These are phyloP conservation scores for Leishmania lainsoni DNA, from an alignment of 208 protist species.

Conservation along the genomic window DNA sequence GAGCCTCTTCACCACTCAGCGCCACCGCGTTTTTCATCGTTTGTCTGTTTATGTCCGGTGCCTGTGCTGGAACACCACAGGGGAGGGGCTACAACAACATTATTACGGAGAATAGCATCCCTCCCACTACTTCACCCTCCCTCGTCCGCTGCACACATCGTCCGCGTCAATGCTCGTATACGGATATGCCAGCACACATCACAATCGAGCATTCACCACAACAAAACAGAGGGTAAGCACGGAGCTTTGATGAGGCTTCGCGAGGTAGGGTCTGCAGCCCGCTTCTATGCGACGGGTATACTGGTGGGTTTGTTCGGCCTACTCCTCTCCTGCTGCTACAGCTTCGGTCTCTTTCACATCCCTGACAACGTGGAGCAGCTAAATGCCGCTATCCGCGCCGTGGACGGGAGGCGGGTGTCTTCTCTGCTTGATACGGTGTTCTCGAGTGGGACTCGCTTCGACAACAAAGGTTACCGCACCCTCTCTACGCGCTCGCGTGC, in stretches of 20 bases:
- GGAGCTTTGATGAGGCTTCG: constrained; percentile 2
- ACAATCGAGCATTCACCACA: neutral
- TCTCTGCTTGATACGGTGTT: constrained; percentile 12
- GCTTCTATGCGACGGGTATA: constrained; percentile 20
- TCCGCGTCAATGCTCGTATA: neutral
- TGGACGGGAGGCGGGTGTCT: constrained; percentile 7
- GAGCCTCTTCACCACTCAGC: neutral
- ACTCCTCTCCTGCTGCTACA: constrained; percentile 15
- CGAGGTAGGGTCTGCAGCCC: constrained; percentile 3
- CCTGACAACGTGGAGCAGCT: constrained; percentile 12
- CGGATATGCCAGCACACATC: neutral
- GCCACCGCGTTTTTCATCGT: neutral
- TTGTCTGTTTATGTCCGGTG: neutral
- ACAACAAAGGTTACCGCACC: constrained; percentile 10
- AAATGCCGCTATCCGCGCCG: constrained; percentile 27
- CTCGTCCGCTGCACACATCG: neutral
- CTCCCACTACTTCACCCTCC: neutral
- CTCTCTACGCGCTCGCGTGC: constrained; percentile 28
- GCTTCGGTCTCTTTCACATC: neutral
- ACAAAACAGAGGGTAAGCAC: neutral
- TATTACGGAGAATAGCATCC: neutral
- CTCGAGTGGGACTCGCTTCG: neutral
- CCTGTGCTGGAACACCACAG: neutral
- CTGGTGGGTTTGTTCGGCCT: constrained; percentile 20
- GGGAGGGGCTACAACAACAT: neutral